Base-by-base conservation (phyloP, 176 grass and related monocot genomes). In the Avena atlantica region DNA sequence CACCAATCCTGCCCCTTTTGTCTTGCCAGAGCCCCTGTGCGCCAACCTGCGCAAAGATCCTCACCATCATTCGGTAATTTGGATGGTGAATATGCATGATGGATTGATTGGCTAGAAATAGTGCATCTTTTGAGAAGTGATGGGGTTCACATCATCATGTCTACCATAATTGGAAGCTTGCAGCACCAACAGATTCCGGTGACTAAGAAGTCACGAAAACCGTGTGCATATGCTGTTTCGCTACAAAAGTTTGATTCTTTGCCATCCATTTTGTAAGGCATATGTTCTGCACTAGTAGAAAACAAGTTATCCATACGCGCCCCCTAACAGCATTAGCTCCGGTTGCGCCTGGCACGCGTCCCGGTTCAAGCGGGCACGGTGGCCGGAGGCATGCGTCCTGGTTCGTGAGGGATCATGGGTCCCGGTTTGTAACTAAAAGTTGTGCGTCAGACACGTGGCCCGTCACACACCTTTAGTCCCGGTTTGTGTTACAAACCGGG, bases 61-160 rank as follows among this genome's bases (percentile, higher is more conserved):
- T 14, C 81, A 12, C 42, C 51, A 70, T 78, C 81, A 78, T 36
- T 78, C 17, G 8, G 13, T 73, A 23, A 55, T 45, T 82, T 75
- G 29, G 42, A 55, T 70, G 70, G 70, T 63, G 76, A 49, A 80
- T 34, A 34, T 34, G 31, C 31, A 34, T 63, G 82, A 48, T 64
- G 16, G 37, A 63, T 17, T 31, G 63, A 70, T 86, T 59, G 44
- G 55, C 44, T 29, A 56, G 19, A 65, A 20, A 68, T 20, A 61
- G 37, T 53, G 59, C 51, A 50, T 84, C 85, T 90, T 90, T 90
- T 80, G 80, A 12, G 89, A 87, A 20, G 66, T 64, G 75, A 87
- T 80, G 1, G 85, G 76, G 47, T 55, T 87, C 89, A 79, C 80
- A 79, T 84, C 80, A 79, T 84, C 85, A 13, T 91, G 80, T 84